Conservation (phyloP, 2,329 filamentous ascomycete genomes). For the Monosporascus sp. region DNA sequence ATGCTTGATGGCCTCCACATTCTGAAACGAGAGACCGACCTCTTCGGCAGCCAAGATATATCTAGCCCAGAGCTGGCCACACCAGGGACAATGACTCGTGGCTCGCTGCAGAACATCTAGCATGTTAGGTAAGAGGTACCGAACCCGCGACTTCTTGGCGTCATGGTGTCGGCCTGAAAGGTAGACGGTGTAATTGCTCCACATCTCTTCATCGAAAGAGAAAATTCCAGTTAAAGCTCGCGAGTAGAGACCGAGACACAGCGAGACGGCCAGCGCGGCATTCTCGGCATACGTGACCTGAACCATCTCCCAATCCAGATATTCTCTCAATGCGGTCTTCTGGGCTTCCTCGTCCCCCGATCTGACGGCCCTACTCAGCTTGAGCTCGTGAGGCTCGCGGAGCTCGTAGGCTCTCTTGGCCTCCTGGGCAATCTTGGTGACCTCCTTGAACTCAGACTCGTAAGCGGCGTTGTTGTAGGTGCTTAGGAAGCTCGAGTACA, state of each 20-base stretch:
- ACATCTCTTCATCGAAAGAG: slow-evolving; percentile 67
- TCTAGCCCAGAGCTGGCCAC: slow-evolving; percentile 83
- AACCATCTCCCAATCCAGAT: slow-evolving; percentile 79
- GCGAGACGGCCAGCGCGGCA: slow-evolving; percentile 38
- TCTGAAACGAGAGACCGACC: slow-evolving; percentile 67
- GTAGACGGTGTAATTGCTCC: slow-evolving; percentile 81
- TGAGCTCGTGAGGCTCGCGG: slow-evolving; percentile 65
- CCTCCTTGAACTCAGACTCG: slow-evolving; percentile 67
- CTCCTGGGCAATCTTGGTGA: slow-evolving; percentile 56
- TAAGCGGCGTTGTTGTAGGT: slow-evolving; percentile 66
- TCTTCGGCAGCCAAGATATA: slow-evolving; percentile 82
- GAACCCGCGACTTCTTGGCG: slow-evolving; percentile 32
- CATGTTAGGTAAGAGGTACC: slow-evolving; percentile 39
- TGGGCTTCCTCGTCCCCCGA: slow-evolving; percentile 52
- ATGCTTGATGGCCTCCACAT: slow-evolving; percentile 87
- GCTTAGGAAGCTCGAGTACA: slow-evolving; percentile 69
- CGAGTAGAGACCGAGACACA: slow-evolving; percentile 67
- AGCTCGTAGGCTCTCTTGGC: slow-evolving; percentile 59
- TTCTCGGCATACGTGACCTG: slow-evolving; percentile 51
- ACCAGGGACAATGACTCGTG: slow-evolving; percentile 89
- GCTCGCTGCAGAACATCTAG: slow-evolving; percentile 74
- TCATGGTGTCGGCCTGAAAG: slow-evolving; percentile 49
- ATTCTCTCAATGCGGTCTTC: slow-evolving; percentile 52
- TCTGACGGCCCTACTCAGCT: slow-evolving; percentile 54
- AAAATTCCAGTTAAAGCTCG: slow-evolving; percentile 68